phyloP scores from a whole-genome alignment of 2,329 filamentous ascomycete species.

The Aspergillus tamarii region DNA sequence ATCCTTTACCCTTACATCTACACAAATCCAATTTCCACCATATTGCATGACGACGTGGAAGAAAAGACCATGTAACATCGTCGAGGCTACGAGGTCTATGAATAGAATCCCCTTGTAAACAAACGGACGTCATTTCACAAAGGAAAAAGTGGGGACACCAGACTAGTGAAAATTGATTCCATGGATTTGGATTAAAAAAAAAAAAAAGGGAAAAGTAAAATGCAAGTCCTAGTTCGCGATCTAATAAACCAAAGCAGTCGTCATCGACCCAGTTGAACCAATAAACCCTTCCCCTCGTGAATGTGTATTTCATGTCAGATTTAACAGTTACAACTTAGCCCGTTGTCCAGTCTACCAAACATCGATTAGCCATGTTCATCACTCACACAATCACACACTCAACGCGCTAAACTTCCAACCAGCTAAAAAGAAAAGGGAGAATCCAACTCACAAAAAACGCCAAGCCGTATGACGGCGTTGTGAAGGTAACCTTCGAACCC shows the following conservation, averaged over 20 bases:
- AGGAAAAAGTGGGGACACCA: not conserved
- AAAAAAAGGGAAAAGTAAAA: not conserved
- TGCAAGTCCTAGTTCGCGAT: not conserved
- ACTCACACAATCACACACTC: not conserved
- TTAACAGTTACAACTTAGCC: slow-evolving; percentile 26
- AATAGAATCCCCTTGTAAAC: not conserved
- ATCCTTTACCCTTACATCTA: not conserved
- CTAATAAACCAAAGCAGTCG: not conserved
- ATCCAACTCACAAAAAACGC: slow-evolving; percentile 55
- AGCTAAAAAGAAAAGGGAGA: not conserved
- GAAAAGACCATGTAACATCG: not conserved
- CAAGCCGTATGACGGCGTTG: slow-evolving; percentile 62
- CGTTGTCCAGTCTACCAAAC: slow-evolving; percentile 34
- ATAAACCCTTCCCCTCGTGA: not conserved
- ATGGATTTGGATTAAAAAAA: not conserved
- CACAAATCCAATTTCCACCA: not conserved
- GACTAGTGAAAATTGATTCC: not conserved
- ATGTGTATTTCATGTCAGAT: not conserved
- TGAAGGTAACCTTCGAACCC: slow-evolving; percentile 68
- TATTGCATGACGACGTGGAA: not conserved
- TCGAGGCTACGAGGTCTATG: not conserved
- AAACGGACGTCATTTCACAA: not conserved
- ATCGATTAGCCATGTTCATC: slow-evolving; percentile 7
- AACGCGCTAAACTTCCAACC: not conserved
- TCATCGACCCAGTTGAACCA: not conserved